A percentile compares a stretch with the other conserved stretches of the same genome.
phyloP scores from a whole-genome alignment of 805 yeast species.

The Hanseniaspora valbyensis region DNA sequence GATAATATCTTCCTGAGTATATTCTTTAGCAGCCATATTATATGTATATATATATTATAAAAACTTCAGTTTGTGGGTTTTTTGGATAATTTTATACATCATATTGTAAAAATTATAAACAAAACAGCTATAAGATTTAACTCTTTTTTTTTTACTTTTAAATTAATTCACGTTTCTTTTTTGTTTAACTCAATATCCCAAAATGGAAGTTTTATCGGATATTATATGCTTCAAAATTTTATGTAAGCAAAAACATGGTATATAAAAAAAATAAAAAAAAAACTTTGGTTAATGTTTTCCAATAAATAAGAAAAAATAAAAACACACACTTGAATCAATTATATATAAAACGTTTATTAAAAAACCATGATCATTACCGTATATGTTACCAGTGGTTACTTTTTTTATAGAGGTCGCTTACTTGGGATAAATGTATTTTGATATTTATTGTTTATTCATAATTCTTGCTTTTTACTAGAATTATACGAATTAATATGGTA shows the following conservation, averaged over 20 bases:
- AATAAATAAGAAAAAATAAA: not conserved
- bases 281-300: not conserved
- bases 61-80: too few relatives aligned
- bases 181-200: not conserved
- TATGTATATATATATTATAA: too few relatives aligned
- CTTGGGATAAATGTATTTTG: slow-evolving; percentile 16
- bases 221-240: too few relatives aligned
- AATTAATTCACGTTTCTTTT: not conserved
- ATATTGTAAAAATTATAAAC: too few relatives aligned
- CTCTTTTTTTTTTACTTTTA: too few relatives aligned
- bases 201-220: not conserved
- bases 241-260: too few relatives aligned
- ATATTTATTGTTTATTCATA: slow-evolving; percentile 13
- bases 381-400: slow-evolving; percentile 6
- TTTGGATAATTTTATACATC: too few relatives aligned
- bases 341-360: too few relatives aligned
- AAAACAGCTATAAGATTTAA: too few relatives aligned
- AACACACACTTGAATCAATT: too few relatives aligned
- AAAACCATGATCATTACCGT: slow-evolving; percentile 13
- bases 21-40: not conserved
- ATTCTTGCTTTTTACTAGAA: slow-evolving; percentile 17
- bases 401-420: not conserved
- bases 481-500: slow-evolving; percentile 14
- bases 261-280: too few relatives aligned
- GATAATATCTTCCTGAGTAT: slow-evolving; percentile 2